A percentile compares a stretch with the other conserved stretches of the same genome.
phyloP scores from a whole-genome alignment of 2,329 filamentous ascomycete genomes.

The Metarhizium anisopliae region DNA sequence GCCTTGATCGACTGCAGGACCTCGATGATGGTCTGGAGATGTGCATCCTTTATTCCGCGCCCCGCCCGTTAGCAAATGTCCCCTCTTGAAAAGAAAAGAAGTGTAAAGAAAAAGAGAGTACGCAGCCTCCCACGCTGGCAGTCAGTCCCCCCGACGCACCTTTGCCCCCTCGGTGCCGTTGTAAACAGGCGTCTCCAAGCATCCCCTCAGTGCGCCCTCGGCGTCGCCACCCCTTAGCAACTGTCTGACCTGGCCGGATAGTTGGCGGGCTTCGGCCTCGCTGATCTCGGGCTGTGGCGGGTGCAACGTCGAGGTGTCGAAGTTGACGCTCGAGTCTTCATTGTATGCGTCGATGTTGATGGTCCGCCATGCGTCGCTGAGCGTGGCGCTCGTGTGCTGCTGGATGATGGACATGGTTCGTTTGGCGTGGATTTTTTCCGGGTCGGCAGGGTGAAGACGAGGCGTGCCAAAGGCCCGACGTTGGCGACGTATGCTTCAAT shows the following conservation, averaged over 20 bases:
- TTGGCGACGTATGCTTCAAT: background rate
- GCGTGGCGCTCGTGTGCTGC: slow-evolving; percentile 50
- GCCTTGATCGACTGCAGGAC: slow-evolving; percentile 94
- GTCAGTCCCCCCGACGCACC: slow-evolving; percentile 26
- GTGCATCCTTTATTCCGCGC: slow-evolving; percentile 54
- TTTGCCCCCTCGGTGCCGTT: slow-evolving; percentile 49
- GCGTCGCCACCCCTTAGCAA: slow-evolving; percentile 77
- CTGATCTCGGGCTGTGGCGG: slow-evolving; percentile 66
- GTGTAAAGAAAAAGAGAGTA: too few relatives aligned
- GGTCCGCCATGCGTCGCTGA: slow-evolving; percentile 66
- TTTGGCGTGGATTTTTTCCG: background rate
- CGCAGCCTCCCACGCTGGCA: too few relatives aligned
- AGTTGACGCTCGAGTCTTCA: slow-evolving; percentile 85
- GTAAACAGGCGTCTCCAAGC: slow-evolving; percentile 78
- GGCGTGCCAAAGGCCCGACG: background rate
- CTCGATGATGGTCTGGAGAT: slow-evolving; percentile 82
- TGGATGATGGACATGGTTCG: slow-evolving; percentile 56
- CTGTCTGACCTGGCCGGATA: slow-evolving; percentile 77
- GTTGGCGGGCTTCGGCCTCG: slow-evolving; percentile 68
- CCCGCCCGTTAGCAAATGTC: background rate
- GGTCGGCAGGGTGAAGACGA: too few relatives aligned
- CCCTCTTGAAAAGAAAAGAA: too few relatives aligned
- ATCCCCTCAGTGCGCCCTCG: slow-evolving; percentile 76
- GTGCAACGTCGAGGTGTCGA: slow-evolving; percentile 76
- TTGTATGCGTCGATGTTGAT: slow-evolving; percentile 91